Evolutionary conservation across 805 yeast genomes (phyloP).

Genomic region (Lipomyces spencermartinsiae): DNA sequence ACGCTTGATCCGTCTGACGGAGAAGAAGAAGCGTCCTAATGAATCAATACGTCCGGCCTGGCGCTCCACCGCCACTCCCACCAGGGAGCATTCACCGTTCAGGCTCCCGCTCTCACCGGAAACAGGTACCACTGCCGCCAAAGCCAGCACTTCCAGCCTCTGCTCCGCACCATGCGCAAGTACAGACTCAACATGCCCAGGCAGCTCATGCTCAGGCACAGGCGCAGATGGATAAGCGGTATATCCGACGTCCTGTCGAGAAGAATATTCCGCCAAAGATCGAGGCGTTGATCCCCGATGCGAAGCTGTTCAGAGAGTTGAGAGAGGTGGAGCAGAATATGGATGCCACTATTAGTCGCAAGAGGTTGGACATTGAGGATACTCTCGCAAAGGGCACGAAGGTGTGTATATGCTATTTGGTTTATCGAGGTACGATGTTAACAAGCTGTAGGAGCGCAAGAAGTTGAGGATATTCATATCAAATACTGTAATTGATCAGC

Average conservation of each 20-base stretch:
- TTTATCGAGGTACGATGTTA: neutral
- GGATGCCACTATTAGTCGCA: constrained; percentile 82
- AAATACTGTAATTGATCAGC: constrained; percentile 82
- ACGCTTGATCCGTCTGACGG: neutral
- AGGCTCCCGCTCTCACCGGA: constrained; percentile 11
- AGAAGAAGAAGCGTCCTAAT: neutral
- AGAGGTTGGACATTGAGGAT: constrained; percentile 85
- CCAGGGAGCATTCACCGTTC: neutral
- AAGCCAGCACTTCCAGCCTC: constrained; percentile 17
- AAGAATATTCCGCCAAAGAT: constrained; percentile 56
- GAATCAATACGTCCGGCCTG: constrained; percentile 7
- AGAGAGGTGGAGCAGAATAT: constrained; percentile 81
- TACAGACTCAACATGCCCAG: constrained; percentile 36
- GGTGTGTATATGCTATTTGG: constrained; percentile 44
- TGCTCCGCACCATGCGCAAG: constrained; percentile 42
- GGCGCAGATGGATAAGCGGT: constrained; percentile 36
- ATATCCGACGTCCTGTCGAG: constrained; percentile 57
- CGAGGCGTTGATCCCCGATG: constrained; percentile 64
- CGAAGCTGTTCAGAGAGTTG: constrained; percentile 71
- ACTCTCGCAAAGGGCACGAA: constrained; percentile 48
- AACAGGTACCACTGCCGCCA: constrained; percentile 16
- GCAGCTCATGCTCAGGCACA: constrained; percentile 26
- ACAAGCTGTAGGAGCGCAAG: constrained; percentile 50
- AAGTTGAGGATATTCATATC: constrained; percentile 80
- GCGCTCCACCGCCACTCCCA: constrained; percentile 4